phyloP scores from a whole-genome alignment of 257 asterid species.

The Lithospermum erythrorhizon region DNA sequence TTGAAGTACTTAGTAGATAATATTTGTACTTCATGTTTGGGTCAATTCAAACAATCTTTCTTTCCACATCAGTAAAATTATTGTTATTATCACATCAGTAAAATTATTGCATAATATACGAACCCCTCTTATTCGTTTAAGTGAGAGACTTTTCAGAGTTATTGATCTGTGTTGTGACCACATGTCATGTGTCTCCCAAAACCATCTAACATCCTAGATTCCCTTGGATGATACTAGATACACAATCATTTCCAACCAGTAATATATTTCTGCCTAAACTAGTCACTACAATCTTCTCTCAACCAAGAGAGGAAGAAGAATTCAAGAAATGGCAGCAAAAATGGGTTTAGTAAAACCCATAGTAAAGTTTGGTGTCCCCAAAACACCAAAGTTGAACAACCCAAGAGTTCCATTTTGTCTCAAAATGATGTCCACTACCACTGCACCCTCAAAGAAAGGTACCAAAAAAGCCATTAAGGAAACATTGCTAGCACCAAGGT shows the following conservation, averaged over 20 bases:
- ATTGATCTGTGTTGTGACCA: constrained; percentile 28
- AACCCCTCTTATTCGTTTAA: too few relatives aligned
- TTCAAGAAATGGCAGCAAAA: constrained; percentile 43
- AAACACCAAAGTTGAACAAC: constrained; percentile 19
- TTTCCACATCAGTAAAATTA: too few relatives aligned
- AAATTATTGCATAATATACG: too few relatives aligned
- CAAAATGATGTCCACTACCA: constrained; percentile 48
- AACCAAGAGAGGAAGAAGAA: neutral
- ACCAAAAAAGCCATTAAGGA: constrained; percentile 57
- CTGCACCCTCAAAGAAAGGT: constrained; percentile 33
- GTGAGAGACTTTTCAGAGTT: too few relatives aligned
- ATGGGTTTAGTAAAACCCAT: constrained; percentile 73
- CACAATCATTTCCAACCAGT: constrained; percentile 6
- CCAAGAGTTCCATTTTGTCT: constrained; percentile 12
- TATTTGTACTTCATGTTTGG: too few relatives aligned
- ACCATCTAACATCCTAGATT: constrained; percentile 31
- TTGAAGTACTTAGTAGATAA: too few relatives aligned
- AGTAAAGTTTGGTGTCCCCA: constrained; percentile 31
- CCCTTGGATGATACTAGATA: constrained; percentile 56
- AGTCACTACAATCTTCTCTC: neutral
- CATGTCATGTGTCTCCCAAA: constrained; percentile 45
- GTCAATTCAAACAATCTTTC: too few relatives aligned
- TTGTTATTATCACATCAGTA: too few relatives aligned
- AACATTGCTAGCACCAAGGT: constrained; percentile 59
- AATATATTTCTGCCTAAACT: neutral